phyloP scores from a whole-genome alignment of 148 eudicot genomes.

The Camellia sinensis region DNA sequence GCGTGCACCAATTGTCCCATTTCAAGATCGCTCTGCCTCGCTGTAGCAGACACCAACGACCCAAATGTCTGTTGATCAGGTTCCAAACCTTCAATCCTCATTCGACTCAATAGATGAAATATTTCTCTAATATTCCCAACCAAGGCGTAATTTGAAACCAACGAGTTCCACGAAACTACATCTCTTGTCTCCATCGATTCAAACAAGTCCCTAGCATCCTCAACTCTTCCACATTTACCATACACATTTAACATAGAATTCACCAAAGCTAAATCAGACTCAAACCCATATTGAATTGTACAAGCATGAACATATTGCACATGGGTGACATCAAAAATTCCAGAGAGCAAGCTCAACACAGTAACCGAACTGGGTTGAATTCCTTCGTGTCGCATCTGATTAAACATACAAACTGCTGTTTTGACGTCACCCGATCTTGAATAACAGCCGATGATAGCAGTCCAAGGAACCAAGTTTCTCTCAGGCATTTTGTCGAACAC shows the following conservation, averaged over 20 bases:
- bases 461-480: slow-evolving; percentile 76
- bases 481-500: slow-evolving; percentile 74
- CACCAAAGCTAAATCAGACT: slow-evolving; percentile 37
- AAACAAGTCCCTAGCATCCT: slow-evolving; percentile 55
- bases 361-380: slow-evolving; percentile 56
- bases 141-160: slow-evolving; percentile 56
- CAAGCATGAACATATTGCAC: slow-evolving; percentile 56
- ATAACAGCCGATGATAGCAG: slow-evolving; percentile 74
- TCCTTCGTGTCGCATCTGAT: slow-evolving; percentile 57
- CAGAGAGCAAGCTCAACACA: slow-evolving; percentile 50
- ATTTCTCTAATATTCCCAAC: slow-evolving; percentile 41
- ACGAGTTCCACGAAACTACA: slow-evolving; percentile 85
- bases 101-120: slow-evolving; percentile 36
- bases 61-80: slow-evolving; percentile 74
- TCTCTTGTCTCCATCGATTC: slow-evolving; percentile 58
- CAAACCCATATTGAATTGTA: slow-evolving; percentile 45
- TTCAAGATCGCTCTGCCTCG: slow-evolving; percentile 34
- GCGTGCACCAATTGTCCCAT: slow-evolving; percentile 63
- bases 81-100: slow-evolving; percentile 52
- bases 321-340: slow-evolving; percentile 41
- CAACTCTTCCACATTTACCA: slow-evolving; percentile 60
- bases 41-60: slow-evolving; percentile 41
- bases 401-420: slow-evolving; percentile 45
- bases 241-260: slow-evolving; percentile 65
- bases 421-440: slow-evolving; percentile 36